Percentiles rank a stretch among this genome's conserved stretches.
Evolutionary conservation across 176 grass and related monocot species (phyloP).

Genomic region (Hsuehochloa calcarea): DNA sequence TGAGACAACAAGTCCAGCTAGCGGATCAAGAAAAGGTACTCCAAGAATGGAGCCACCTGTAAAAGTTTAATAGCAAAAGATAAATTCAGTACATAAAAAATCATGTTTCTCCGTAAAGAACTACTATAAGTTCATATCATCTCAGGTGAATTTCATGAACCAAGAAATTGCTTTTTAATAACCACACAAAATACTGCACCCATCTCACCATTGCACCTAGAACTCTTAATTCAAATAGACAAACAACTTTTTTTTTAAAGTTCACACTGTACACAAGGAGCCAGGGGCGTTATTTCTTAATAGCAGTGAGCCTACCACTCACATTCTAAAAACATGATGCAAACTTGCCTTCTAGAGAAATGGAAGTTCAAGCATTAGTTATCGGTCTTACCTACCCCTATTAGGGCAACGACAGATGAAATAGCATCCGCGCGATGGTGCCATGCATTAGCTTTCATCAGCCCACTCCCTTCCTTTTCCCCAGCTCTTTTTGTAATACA

Average conservation of each 20-base stretch:
- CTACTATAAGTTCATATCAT: not conserved
- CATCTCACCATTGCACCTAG: not conserved
- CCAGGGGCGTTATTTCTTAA: not conserved
- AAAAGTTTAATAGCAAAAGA: slow-evolving; percentile 27
- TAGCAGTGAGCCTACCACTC: slow-evolving; percentile 3
- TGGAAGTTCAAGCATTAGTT: slow-evolving; percentile 3
- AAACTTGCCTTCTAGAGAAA: slow-evolving; percentile 21
- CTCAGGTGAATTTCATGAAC: slow-evolving; percentile 23
- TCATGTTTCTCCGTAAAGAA: not conserved
- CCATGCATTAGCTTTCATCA: slow-evolving; percentile 99
- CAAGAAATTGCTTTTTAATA: not conserved
- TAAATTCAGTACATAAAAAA: not conserved
- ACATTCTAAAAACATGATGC: not conserved
- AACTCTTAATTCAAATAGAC: slow-evolving; percentile 27
- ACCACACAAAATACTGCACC: not conserved
- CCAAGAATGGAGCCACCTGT: slow-evolving; percentile 82
- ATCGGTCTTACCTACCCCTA: slow-evolving; percentile 85
- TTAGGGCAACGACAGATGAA: slow-evolving; percentile 84
- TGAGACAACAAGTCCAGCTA: slow-evolving; percentile 86
- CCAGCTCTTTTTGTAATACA: slow-evolving; percentile 92
- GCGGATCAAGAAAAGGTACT: slow-evolving; percentile 83
- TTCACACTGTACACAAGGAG: not conserved
- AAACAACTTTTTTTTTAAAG: slow-evolving; percentile 10
- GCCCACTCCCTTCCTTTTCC: slow-evolving; percentile 85
- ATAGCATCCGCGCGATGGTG: slow-evolving; percentile 90